Evolutionary conservation across 148 eudicot species (phyloP).

Genomic region (Agrostemma githago): DNA sequence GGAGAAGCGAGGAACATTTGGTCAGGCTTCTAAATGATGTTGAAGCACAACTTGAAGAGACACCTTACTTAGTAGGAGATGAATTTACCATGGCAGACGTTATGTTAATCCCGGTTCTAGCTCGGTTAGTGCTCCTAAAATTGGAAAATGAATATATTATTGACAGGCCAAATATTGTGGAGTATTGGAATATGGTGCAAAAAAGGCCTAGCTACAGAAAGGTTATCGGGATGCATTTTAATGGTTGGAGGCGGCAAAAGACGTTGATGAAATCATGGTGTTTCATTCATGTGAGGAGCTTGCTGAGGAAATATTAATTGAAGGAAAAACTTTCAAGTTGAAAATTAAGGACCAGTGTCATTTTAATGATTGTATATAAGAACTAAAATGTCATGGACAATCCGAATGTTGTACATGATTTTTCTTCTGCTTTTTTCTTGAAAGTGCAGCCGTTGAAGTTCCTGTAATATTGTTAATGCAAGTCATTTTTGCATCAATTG

Average conservation of each 20-base stretch:
- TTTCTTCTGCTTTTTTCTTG: background rate
- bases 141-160: conserved; percentile 58
- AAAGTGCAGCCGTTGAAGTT: conserved; percentile 10
- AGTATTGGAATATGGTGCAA: conserved; percentile 68
- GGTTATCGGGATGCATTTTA: conserved; percentile 70
- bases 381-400: conserved; percentile 8
- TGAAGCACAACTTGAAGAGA: conserved; percentile 49
- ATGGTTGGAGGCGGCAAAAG: conserved; percentile 73
- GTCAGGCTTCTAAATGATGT: conserved; percentile 75
- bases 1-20: conserved; percentile 54
- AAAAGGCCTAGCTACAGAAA: conserved; percentile 70
- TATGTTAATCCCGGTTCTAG: conserved; percentile 60
- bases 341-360: background rate
- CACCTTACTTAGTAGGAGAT: conserved; percentile 57
- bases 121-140: conserved; percentile 52
- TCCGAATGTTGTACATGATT: conserved; percentile 14
- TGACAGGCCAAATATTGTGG: conserved; percentile 48
- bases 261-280: conserved; percentile 71
- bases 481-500: conserved; percentile 13
- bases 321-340: background rate
- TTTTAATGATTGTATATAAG: background rate
- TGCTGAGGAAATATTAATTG: conserved; percentile 49
- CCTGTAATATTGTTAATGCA: conserved; percentile 2
- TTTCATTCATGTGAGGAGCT: conserved; percentile 49
- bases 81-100: conserved; percentile 82